Conservation (phyloP, 257 asterid species). For the Solanum neorickii region DNA sequence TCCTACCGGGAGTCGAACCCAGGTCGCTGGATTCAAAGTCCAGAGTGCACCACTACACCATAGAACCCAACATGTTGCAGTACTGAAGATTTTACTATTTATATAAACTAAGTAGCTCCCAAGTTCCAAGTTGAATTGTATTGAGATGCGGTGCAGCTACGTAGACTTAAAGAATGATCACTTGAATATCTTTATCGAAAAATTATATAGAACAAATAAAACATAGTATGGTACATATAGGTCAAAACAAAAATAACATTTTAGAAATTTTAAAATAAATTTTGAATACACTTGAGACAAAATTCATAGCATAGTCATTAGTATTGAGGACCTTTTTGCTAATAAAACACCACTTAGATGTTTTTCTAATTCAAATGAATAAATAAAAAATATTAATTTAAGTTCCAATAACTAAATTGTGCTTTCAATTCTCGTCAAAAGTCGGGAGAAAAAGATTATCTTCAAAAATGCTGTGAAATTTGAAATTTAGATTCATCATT, state of each 20-base stretch:
- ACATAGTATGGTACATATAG: neutral
- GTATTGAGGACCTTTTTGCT: neutral
- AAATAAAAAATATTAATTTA: neutral
- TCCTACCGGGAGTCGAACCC: slow-evolving; percentile 99
- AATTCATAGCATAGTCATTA: neutral
- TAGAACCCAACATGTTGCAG: neutral
- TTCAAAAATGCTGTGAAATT: too few relatives aligned
- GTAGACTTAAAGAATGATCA: too few relatives aligned
- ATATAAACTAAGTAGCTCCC: neutral
- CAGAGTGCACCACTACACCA: slow-evolving; percentile 99
- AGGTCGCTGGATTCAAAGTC: slow-evolving; percentile 99
- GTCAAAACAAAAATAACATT: neutral
- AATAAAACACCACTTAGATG: neutral
- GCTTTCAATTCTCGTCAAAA: neutral
- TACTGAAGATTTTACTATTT: rapidly evolving
- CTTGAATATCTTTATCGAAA: too few relatives aligned
- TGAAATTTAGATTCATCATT: too few relatives aligned
- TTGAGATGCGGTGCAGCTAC: neutral
- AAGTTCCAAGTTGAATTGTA: neutral
- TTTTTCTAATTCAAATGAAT: neutral
- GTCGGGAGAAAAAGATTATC: too few relatives aligned
- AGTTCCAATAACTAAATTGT: neutral
- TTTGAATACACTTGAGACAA: neutral
- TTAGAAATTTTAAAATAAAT: too few relatives aligned
- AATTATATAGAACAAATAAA: too few relatives aligned